Evolutionary conservation across 768 basidiomycete genomes (phyloP), one percentile per base, ranked within the genome.

Genomic region (Tulasnella sp.): DNA sequence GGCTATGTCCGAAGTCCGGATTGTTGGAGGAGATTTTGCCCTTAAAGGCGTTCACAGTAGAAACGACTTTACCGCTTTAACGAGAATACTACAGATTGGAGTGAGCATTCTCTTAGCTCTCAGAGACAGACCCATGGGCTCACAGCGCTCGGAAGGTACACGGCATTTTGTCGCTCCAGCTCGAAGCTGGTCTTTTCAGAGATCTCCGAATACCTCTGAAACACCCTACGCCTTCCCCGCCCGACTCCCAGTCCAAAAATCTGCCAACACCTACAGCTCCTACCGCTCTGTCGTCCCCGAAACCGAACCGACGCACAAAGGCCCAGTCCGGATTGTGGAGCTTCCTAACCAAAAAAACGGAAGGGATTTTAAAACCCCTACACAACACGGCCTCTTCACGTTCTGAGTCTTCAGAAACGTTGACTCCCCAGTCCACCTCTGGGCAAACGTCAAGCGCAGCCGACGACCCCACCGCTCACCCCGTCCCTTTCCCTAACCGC

Each of bases 21-120:
- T 89, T 37, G 82, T 90, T 8, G 89, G 89, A 5, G 89, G 89
- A 0, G 88, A 85, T 0, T 90, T 91, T 77, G 77, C 80, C 0
- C 81, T 90, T 73, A 81, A 80, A 73, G 87, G 85, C 11, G 75
- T 84, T 16, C 78, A 78, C 14, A 84, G 85, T 1, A 76, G 79
- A 1, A 37, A 76, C 4, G 84, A 86, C 69, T 82, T 88, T 74
- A 74, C 76, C 3, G 72, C 82, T 0, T 81, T 91, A 0, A 78
- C 79, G 64, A 82, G 81, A 59, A 79, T 85, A 19, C 84, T 91
- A 17, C 83, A 85, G 17, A 75, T 89, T 11, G 71, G 71, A 6
- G 71, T 72, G 62, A 72, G 71, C 76, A 84, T 0, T 79, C 86
- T 17, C 89, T 86, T 76, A 77, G 83, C 9, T 85, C 87, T 75